Evolutionary conservation across 1,284 basidiomycete species (phyloP).

Genomic region (Irpex rosettiformis): DNA sequence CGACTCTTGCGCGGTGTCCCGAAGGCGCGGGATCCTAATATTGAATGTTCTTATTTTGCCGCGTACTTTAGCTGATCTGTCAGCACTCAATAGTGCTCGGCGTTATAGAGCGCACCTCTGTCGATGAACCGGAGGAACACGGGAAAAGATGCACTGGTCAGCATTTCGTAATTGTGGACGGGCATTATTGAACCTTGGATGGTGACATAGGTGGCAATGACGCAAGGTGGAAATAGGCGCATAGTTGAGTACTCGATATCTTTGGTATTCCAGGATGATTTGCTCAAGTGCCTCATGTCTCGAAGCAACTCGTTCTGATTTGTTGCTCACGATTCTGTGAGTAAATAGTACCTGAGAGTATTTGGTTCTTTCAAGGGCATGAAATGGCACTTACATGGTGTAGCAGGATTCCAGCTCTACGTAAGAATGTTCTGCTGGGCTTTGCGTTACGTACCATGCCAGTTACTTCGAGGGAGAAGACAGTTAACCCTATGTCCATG

Average conservation of each 20-base stretch:
- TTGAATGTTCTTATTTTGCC: neutral
- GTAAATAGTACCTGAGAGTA: neutral
- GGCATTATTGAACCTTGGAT: neutral
- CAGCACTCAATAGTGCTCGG: neutral
- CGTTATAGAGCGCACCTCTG: too few species aligned
- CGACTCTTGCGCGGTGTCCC: neutral
- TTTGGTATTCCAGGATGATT: too few species aligned
- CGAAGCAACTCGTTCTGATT: neutral
- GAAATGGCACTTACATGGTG: neutral
- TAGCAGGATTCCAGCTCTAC: neutral
- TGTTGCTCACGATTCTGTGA: neutral
- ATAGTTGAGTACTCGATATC: too few species aligned
- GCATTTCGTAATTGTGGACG: neutral
- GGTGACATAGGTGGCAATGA: neutral
- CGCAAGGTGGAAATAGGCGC: neutral
- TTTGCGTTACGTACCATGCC: neutral
- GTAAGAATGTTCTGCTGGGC: neutral
- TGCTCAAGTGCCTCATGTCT: too few species aligned
- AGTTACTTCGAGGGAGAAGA: neutral
- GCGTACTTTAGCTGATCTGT: neutral
- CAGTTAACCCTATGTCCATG: neutral
- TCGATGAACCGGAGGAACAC: neutral
- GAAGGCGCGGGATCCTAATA: neutral
- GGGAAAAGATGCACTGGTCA: neutral
- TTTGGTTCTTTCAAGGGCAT: neutral